Base-by-base conservation (phyloP, 1,284 basidiomycete species). In the Inonotus obliquus region DNA sequence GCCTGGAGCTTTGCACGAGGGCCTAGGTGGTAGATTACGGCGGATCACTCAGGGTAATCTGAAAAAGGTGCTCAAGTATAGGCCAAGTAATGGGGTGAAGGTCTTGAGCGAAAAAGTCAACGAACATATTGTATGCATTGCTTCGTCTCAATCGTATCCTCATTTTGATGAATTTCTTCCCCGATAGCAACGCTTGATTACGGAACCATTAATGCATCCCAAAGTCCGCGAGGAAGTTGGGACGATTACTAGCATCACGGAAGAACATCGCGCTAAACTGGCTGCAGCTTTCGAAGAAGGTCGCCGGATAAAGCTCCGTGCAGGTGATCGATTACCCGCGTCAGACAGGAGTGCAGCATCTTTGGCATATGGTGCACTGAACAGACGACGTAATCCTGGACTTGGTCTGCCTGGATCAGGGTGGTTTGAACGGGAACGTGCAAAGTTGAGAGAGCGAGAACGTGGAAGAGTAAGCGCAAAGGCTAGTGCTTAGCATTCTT, bases 11-110 rank as follows among this genome's bases (percentile, higher is more conserved):
- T 47, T 64, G 41, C 55, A 47, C 27, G 54, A 47, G 53, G 59
- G 55, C 61, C 66, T 54, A 64, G 66, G 66, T 47, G 65, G 59
- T 4, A 61, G 63, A n/a, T 59, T 78, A 54, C 66, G 71, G 37
- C 69, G 70, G n/a, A 63, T 65, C 57, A 77, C 76, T 10, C 69
- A 66, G 64, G 49, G 64, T 59, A 69, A 72, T 29, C 61, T 75
- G 45, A 66, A 67, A 39, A 75, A 76, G 67, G 72, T 74, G 14
- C 67, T 79, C 57, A 72, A 69, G 67, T 78, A 69, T 64, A 67
- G 74, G 25, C 66, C 65, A 3, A 69, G 71, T 35, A 66, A 72
- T 21, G 75, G 70, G 4, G 66, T 68, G 44, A 63, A 60, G 57
- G 67, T 68, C 61, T 75, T 80, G 58, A 69, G 70, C 38, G 60